Evolutionary conservation across 768 basidiomycete species (phyloP).

Genomic region (Leccinum subtestaceum): DNA sequence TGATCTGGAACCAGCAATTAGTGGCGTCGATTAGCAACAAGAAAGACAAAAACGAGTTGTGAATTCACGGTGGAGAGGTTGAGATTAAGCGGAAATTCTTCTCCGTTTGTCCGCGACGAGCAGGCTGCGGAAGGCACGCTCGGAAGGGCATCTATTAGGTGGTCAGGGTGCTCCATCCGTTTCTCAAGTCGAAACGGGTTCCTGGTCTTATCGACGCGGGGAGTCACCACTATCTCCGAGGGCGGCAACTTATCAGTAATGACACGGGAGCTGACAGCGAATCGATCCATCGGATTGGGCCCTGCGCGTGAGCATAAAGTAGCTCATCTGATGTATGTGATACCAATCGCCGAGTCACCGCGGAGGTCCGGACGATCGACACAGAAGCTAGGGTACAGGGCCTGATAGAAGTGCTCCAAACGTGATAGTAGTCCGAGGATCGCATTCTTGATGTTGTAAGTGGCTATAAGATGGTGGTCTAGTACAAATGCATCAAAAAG

Average conservation of each 20-base stretch:
- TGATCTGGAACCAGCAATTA: conserved; percentile 17
- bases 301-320: background rate
- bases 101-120: background rate
- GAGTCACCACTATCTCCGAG: background rate
- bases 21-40: background rate
- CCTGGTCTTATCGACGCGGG: background rate
- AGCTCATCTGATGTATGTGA: background rate
- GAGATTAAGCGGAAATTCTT: background rate
- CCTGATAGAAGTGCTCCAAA: background rate
- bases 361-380: background rate
- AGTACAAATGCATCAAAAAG: background rate
- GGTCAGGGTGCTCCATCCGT: background rate
- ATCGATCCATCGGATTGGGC: background rate
- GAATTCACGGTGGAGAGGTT: background rate
- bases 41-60: background rate
- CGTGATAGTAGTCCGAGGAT: background rate
- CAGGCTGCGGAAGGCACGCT: background rate
- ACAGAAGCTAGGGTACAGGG: background rate
- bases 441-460: background rate
- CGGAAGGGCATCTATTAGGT: background rate
- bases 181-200: background rate
- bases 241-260: background rate
- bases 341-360: background rate
- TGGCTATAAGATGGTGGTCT: background rate
- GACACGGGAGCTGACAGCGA: background rate